Conservation (phyloP, 192 early-diverging fungal species). For the Irineochytrium annulatum region DNA sequence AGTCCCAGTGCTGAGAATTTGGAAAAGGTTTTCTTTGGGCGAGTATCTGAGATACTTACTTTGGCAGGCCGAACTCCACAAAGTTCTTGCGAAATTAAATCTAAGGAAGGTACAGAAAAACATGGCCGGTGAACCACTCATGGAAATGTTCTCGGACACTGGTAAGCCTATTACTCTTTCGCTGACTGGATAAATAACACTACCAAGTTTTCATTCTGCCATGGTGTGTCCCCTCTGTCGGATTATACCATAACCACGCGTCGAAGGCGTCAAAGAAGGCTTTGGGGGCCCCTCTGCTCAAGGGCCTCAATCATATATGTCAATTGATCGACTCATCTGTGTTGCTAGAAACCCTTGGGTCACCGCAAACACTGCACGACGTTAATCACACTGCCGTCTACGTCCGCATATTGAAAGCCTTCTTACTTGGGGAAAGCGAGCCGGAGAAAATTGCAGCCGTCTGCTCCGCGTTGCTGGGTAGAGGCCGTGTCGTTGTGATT, state of each 20-base stretch:
- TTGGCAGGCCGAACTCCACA: conserved; percentile 28
- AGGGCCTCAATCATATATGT: conserved; percentile 18
- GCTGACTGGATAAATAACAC: neutral
- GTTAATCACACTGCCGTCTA: conserved; percentile 25
- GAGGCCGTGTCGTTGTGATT: neutral
- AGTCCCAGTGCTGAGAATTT: conserved; percentile 7
- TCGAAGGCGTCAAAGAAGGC: conserved; percentile 16
- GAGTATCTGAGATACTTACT: neutral
- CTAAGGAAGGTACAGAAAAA: conserved; percentile 21
- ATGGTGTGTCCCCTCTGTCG: conserved; percentile 25
- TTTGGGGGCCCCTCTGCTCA: conserved; percentile 11
- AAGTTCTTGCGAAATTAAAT: conserved; percentile 20
- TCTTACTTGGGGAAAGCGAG: conserved; percentile 13
- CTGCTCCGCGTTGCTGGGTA: conserved; percentile 51
- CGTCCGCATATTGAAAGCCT: conserved; percentile 33
- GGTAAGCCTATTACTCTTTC: conserved; percentile 28
- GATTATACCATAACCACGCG: neutral
- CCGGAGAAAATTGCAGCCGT: conserved; percentile 23
- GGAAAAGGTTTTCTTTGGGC: neutral
- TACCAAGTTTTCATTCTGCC: conserved; percentile 36
- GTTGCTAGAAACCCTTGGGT: conserved; percentile 24
- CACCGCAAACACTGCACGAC: conserved; percentile 36
- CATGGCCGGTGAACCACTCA: conserved; percentile 26
- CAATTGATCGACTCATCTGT: conserved; percentile 40
- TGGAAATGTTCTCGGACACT: conserved; percentile 46